Evolutionary conservation across 73 alveolate genomes (phyloP), one percentile per base, ranked within the genome.

Genomic region (Symbiodinium pilosum): DNA sequence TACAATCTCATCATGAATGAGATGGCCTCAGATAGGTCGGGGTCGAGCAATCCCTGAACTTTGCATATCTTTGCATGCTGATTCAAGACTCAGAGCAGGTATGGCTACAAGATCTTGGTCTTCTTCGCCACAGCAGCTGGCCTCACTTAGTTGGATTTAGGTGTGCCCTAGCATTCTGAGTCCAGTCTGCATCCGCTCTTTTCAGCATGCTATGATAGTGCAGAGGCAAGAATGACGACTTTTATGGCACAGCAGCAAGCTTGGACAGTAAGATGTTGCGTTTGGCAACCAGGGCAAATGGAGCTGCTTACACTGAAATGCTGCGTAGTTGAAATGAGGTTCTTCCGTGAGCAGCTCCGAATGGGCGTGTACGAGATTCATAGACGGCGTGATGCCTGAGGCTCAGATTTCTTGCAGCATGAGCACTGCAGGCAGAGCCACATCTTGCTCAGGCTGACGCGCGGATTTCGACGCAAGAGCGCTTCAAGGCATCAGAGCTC

Each of bases 291-390:
- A n/a, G n/a, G n/a, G n/a, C n/a, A n/a, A n/a, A n/a, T 54, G n/a
- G n/a, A 5, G 34, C 71, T 54, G 0, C 71, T 12, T 21, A 21
- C n/a, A 6, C 71, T 54, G 71, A 54, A 54, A 12, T 21, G 71
- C 26, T 30, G 71, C n/a, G 71, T 5, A 30, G n/a, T 4, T 21
- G 71, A n/a, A n/a, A n/a, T 14, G 8, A 89, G 95, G 95, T 89
- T 91, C 64, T 91, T 91, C 77, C 89, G 98, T 4, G 68, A 92
- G 92, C 98, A 92, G 69, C 84, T 92, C 44, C 92, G 92, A 75
- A 40, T 91, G 4, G 98, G 98, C 51, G 98, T 92, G 87, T 92
- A 44, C 40, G 98, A 92, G 92, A 92, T 92, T 56, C 98, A 92
- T 32, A 88, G 98, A 44, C 98, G 98, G 16, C 77, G 98, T 16